Conservation (phyloP, 2,329 filamentous ascomycete genomes). For the Alternaria rosae region DNA sequence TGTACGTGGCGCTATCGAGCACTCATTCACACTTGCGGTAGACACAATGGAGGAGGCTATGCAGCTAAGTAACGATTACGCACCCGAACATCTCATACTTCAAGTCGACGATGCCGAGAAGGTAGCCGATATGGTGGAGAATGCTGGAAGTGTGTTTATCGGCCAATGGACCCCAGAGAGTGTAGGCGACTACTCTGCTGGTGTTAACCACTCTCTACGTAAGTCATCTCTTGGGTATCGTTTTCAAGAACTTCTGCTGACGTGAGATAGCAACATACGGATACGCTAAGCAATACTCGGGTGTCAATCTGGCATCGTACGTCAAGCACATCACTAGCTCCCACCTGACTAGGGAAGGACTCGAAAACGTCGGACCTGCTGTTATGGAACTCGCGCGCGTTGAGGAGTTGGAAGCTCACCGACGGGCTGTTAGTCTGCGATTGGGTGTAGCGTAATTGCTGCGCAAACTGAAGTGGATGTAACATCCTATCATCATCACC, state of each 20-base stretch:
- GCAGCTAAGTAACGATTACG: slow-evolving; percentile 89
- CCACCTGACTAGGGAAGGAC: slow-evolving; percentile 83
- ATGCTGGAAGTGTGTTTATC: slow-evolving; percentile 95
- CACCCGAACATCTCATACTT: slow-evolving; percentile 94
- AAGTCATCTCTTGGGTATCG: slow-evolving; percentile 57
- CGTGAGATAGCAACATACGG: slow-evolving; percentile 83
- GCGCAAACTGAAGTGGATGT: not conserved
- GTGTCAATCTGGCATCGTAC: slow-evolving; percentile 94
- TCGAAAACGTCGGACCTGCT: slow-evolving; percentile 83
- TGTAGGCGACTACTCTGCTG: slow-evolving; percentile 96
- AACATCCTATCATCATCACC: not conserved
- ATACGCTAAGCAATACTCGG: slow-evolving; percentile 97
- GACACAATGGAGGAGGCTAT: slow-evolving; percentile 78
- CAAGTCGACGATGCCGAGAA: slow-evolving; percentile 80
- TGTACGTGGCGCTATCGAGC: slow-evolving; percentile 85
- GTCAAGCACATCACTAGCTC: slow-evolving; percentile 98
- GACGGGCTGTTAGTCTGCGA: slow-evolving; percentile 73
- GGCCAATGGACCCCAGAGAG: slow-evolving; percentile 97
- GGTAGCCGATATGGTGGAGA: slow-evolving; percentile 80
- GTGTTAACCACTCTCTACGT: slow-evolving; percentile 97
- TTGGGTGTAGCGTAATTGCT: slow-evolving; percentile 51
- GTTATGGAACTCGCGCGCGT: slow-evolving; percentile 96
- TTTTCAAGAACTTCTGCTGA: not conserved
- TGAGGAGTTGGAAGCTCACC: slow-evolving; percentile 93
- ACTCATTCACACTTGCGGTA: slow-evolving; percentile 86